Percentiles rank a stretch among this genome's conserved stretches.
Conservation (phyloP, 2,329 filamentous ascomycete genomes). For the Trichophyton simii region DNA sequence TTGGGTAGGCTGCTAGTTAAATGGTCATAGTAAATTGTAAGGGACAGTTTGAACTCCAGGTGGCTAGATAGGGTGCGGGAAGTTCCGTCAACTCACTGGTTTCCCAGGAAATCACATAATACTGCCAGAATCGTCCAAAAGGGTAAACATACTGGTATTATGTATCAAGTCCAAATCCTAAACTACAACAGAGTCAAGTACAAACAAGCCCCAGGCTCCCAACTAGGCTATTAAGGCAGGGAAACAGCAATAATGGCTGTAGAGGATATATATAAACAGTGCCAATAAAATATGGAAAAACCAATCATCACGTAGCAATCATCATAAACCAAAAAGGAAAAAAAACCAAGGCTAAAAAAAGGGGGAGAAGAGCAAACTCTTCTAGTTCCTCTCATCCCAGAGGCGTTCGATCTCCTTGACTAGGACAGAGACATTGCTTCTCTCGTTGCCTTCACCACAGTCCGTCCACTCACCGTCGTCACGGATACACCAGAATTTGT, state of each 20-base stretch:
- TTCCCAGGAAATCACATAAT: not conserved
- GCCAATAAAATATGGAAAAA: not conserved
- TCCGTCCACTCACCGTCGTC: slow-evolving; percentile 69
- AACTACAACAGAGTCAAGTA: not conserved
- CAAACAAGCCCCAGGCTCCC: not conserved
- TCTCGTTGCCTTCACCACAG: slow-evolving; percentile 54
- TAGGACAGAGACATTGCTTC: slow-evolving; percentile 45
- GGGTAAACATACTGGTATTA: not conserved
- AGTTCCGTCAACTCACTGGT: not conserved
- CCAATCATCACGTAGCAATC: not conserved
- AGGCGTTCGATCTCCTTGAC: slow-evolving; percentile 64
- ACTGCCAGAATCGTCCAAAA: not conserved
- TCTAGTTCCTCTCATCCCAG: slow-evolving; percentile 33
- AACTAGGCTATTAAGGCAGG: not conserved
- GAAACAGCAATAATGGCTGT: not conserved
- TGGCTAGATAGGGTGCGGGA: not conserved
- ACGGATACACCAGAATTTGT: slow-evolving; percentile 70
- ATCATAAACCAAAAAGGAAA: not conserved
- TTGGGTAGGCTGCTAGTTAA: too few relatives aligned
- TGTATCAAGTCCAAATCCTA: not conserved
- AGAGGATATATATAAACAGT: not conserved
- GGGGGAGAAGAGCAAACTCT: too few relatives aligned
- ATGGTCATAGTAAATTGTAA: too few relatives aligned
- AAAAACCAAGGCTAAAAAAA: not conserved
- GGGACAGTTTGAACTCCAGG: not conserved